Base-by-base conservation (phyloP, 176 grass and related monocot species). In the sorghum (Sorghum bicolor) region DNA sequence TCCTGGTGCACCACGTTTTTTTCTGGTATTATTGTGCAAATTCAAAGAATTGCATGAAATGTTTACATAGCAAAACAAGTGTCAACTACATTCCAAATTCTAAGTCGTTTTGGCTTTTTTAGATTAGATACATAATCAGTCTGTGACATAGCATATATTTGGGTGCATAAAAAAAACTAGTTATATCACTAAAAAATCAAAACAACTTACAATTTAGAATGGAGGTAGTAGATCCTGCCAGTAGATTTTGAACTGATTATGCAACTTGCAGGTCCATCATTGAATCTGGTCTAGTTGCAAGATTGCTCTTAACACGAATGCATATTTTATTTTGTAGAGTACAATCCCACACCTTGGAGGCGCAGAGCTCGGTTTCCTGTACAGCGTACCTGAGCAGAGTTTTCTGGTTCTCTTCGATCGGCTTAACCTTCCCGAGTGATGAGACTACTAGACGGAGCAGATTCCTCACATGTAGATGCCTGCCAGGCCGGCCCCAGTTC, bases 341-440 rank as follows among this genome's bases (percentile, higher is more conserved):
- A 74, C 91, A 34, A 92, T 92, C 34, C 91, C 91, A 11, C 93
- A 89, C 10, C 68, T 95, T 60, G 87, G 83, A 83, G 96, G 93
- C 10, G 89, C 89, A 14, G 92, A 90, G 67, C 92, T 95, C 15
- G 96, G 96, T 26, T 98, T 98, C 88, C 77, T 98, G 29, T 95
- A 98, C 64, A 85, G 92, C 1, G 88, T 93, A 69, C 93, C 93
- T 13, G 92, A 93, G 61, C 96, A 93, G 89, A 98, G 91, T 73
- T 98, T 98, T 83, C 81, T 98, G 41, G 93, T 98, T 65, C 85
- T 92, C 83, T 94, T 98, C 81, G 91, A 98, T 67, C 87, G 91
- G 32, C 87, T 95, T 74, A 87, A 88, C 45, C 96, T 98, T 62
- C 96, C 96, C 1, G 89, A 95, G 41, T 95, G 64, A 87, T 53